Conservation (phyloP, 1,284 basidiomycete species). For the Dichomitus squalens region DNA sequence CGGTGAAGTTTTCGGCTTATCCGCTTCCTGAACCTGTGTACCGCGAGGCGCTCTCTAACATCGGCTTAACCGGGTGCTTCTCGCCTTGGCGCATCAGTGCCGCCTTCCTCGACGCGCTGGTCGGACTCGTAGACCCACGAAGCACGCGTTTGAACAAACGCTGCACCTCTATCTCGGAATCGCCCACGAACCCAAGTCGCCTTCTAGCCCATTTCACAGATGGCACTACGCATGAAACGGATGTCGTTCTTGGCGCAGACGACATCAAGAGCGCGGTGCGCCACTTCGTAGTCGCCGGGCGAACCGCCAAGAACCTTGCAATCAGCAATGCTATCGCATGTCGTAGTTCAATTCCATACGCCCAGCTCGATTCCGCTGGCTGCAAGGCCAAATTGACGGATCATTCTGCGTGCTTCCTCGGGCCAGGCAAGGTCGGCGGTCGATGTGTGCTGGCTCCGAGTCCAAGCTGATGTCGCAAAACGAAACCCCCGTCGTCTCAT, state of each 20-base stretch:
- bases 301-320: constrained; percentile 27
- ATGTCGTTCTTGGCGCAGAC: constrained; percentile 55
- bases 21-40: not conserved
- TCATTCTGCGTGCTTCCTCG: constrained; percentile 44
- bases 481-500: not conserved
- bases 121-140: constrained; percentile 43
- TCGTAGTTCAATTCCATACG: constrained; percentile 45
- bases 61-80: not conserved
- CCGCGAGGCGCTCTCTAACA: no score
- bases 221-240: constrained; percentile 46
- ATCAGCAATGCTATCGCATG: constrained; percentile 52
- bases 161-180: constrained; percentile 40
- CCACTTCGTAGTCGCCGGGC: constrained; percentile 35
- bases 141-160: constrained; percentile 53
- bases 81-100: constrained; percentile 36
- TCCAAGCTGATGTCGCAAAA: not conserved
- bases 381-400: constrained; percentile 41
- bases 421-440: constrained; percentile 42
- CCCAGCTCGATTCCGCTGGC: constrained; percentile 41
- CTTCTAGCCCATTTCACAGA: constrained; percentile 47
- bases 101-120: constrained; percentile 50
- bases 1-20: constrained; percentile 23
- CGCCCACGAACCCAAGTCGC: constrained; percentile 27
- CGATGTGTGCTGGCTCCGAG: not conserved
- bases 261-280: no score